Base-by-base conservation (phyloP, 805 yeast genomes). In the Torulaspora microellipsoides region DNA sequence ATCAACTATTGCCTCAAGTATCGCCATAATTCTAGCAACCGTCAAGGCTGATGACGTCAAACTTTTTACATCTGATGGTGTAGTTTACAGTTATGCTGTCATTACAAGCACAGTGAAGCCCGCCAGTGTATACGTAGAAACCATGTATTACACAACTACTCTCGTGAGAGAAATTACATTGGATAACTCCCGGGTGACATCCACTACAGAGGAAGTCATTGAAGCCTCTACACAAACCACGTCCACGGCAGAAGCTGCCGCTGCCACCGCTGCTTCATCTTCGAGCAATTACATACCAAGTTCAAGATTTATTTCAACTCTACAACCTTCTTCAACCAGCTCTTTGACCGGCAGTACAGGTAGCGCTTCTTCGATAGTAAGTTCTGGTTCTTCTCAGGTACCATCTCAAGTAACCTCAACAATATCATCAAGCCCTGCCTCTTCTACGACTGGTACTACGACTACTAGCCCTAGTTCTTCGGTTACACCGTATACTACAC, bases 61-160 rank as follows among this genome's bases (percentile, higher is more conserved):
- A 31, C 53, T 51, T n/a, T 47, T 61, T 27, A 65, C 69, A 1
- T 59, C 64, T 11, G 59, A 65, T 45, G 68, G 68, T 36, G 64
- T 60, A 23, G 66, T 65, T 29, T 65, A 65, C 55, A 59, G 64
- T 48, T 58, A 62, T 45, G 60, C 60, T 42, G 63, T 64, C 40
- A 46, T 59, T 20, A 65, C 68, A 12, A 61, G 62, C 29, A 64
- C 68, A 9, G 44, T 65, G 13, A 55, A 51, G 42, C 68, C 69
- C 9, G 65, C 66, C 1, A 59, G 60, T 10, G 58, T 62, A 8
- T 53, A 55, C 29, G 62, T 59, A 27, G 57, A 56, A 33, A 65
- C 69, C 8, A 47, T 56, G 17, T 60, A 60, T 36, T 65, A 61
- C 43, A 64, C 68, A 4, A 60, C 64, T 3, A 58, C 64, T n/a